Conservation (phyloP, 164 flowering plant genomes). For the Vitis amurensis region DNA sequence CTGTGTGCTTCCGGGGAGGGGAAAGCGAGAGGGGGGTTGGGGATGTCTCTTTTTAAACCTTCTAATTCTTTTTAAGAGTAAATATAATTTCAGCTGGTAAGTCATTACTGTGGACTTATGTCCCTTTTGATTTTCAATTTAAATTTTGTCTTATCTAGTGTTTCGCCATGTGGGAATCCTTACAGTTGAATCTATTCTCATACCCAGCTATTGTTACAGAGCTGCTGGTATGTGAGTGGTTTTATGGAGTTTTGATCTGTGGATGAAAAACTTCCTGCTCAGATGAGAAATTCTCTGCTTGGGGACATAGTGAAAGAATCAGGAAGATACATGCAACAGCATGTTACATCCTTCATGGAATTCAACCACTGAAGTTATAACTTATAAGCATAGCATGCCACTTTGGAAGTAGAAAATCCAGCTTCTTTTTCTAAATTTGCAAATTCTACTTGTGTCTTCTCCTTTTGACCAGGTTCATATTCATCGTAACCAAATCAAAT, state of each 20-base stretch:
- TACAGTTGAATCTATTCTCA: not conserved
- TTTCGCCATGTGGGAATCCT: not conserved
- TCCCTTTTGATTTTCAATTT: not conserved
- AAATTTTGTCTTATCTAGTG: too few species aligned
- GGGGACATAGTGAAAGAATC: too few species aligned
- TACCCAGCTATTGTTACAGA: not conserved
- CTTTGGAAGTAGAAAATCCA: constrained; percentile 21
- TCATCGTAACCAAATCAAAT: constrained; percentile 20
- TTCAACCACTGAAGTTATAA: constrained; percentile 21
- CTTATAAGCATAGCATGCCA: constrained; percentile 1
- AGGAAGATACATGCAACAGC: too few species aligned
- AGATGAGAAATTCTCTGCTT: too few species aligned
- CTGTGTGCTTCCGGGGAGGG: too few species aligned
- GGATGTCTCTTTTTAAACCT: not conserved
- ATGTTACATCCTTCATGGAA: constrained; percentile 15
- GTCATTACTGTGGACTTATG: not conserved
- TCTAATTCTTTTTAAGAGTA: not conserved
- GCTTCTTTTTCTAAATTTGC: constrained; percentile 23
- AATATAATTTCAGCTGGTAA: not conserved
- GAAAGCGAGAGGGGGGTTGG: not conserved
- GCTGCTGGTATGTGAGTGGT: not conserved
- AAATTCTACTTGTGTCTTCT: constrained; percentile 29
- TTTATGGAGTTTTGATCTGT: too few species aligned
- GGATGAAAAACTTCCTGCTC: too few species aligned
- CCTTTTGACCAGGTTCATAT: constrained; percentile 18